Evolutionary conservation across 768 basidiomycete species (phyloP), one percentile per base, ranked within the genome.

Genomic region (Grammothele lineata): DNA sequence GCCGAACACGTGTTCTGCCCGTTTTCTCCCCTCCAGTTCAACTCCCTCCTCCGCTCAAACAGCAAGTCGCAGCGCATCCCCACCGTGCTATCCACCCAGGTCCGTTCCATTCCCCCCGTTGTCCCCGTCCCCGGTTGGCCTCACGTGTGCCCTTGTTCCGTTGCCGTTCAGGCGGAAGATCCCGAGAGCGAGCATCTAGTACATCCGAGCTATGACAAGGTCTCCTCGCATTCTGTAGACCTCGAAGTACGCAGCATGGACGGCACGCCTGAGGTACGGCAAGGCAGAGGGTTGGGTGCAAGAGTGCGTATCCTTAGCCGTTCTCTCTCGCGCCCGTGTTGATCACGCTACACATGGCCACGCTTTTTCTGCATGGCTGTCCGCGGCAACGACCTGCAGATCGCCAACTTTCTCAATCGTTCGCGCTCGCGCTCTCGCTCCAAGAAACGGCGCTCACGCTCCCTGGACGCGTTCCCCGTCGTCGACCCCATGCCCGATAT

Each of bases 371-470:
- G 45, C 43, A 49, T 48, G 55, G 34, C 52, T 36, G 19, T 46
- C 32, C 24, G 35, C 47, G 34, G 8, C 45, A 17, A 33, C 37
- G 34, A 14, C 19, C 17, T 26, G 33, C 55, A 87, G 85, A 65
- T 87, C 58, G 81, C 77, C 56, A 75, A 70, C 22, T 84, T 87
- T 65, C 67, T 72, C 42, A 63, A 56, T 53, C 65, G 64, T 45
- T 66, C 67, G 19, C 75, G 78, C 59, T 84, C 83, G n/a, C 82
- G 80, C 33, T 80, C 83, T 14, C 72, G 74, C 11, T 63, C 70
- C 15, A 62, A 60, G 53, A 62, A 55, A 48, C 61, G 58, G 30
- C 59, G 46, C 23, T 61, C 62, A 15, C 53, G 58, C 37, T 59
- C 57, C 50, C 55, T 56, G 37, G 62, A 60, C 47, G 54, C 52